Evolutionary conservation across 2,329 filamentous ascomycete genomes (phyloP), one percentile per base, ranked within the genome.

Genomic region (Aureobasidium zeae): DNA sequence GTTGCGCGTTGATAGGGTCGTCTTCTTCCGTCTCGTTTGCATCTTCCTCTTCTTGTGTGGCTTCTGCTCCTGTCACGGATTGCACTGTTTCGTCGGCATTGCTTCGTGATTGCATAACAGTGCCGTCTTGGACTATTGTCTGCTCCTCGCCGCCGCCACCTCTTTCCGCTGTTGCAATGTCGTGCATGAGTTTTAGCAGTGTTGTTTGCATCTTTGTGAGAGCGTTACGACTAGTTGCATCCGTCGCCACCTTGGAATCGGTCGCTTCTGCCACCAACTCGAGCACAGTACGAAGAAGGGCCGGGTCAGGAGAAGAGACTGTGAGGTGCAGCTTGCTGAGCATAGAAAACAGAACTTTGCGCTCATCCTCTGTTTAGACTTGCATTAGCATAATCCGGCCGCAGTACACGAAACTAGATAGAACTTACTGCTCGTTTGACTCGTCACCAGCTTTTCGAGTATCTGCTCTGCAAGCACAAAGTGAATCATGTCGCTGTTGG

Each of bases 321-420:
- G 81, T 69, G 35, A 96, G 73, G 57, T 88, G 79, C 2, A 95
- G 70, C 63, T 95, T 96, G 51, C 79, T 79, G 1, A 96, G 73
- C 35, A 95, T 75, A 0, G 79, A 74, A 20, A 85, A 78, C 8
- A 91, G 67, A 1, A 81, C 73, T 60, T 93, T 95, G 66, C 84
- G 86, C 63, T 95, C 88, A 51, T 94, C 87, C 59, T 84, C 82
- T 81, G 57, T 59, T 9, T n/a, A 21, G 4, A 32, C 16, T 7
- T 15, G 28, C 9, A 20, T 8, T 28, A 11, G 19, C 17, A 13
- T 9, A 24, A 11, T 24, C 7, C 4, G 9, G n/a, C 9, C 16
- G 12, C 22, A 11, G 22, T 29, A 5, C 8, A 29, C 13, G 26
- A 26, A 4, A 26, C 11, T 22, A 24, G 5, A 26, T 13, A 20